phyloP scores from a whole-genome alignment of 1,284 basidiomycete species.

The Mycosarcoma mackinlayi region DNA sequence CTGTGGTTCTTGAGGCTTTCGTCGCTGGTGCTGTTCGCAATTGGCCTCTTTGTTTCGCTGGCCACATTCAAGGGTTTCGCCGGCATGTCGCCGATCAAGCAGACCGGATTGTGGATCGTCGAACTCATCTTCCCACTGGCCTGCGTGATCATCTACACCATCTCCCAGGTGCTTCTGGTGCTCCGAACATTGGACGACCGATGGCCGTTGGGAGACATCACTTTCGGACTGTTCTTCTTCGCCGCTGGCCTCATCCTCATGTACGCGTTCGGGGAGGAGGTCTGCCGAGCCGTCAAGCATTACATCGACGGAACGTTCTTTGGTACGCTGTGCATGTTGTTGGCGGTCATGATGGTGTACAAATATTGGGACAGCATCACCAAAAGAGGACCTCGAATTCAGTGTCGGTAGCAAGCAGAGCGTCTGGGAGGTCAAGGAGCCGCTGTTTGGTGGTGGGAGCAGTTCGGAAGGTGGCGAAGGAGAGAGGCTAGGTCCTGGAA shows the following conservation, averaged over 20 bases:
- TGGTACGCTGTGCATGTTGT: constrained; percentile 91
- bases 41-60: constrained; percentile 88
- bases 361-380: constrained; percentile 97
- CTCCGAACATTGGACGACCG: constrained; percentile 96
- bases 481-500: constrained; percentile 21
- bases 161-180: constrained; percentile 93
- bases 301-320: constrained; percentile 98
- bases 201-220: constrained; percentile 94
- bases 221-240: constrained; percentile 78
- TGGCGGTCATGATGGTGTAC: constrained; percentile 99
- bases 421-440: constrained; percentile 92
- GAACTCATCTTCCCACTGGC: constrained; percentile 94
- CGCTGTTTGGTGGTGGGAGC: constrained; percentile 27
- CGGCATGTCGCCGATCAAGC: constrained; percentile 79
- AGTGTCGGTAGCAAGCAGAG: constrained; percentile 95
- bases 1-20: constrained; percentile 89
- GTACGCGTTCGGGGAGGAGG: constrained; percentile 91
- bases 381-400: constrained; percentile 96
- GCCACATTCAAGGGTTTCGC: constrained; percentile 91
- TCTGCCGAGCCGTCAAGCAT: constrained; percentile 91
- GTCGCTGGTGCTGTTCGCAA: constrained; percentile 82
- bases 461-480: constrained; percentile 49
- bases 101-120: constrained; percentile 83
- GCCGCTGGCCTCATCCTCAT: constrained; percentile 79
- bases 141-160: constrained; percentile 87